These are phyloP conservation scores for Ogataea minuta DNA, from an alignment of 805 yeast species.

Conservation along the genomic window DNA sequence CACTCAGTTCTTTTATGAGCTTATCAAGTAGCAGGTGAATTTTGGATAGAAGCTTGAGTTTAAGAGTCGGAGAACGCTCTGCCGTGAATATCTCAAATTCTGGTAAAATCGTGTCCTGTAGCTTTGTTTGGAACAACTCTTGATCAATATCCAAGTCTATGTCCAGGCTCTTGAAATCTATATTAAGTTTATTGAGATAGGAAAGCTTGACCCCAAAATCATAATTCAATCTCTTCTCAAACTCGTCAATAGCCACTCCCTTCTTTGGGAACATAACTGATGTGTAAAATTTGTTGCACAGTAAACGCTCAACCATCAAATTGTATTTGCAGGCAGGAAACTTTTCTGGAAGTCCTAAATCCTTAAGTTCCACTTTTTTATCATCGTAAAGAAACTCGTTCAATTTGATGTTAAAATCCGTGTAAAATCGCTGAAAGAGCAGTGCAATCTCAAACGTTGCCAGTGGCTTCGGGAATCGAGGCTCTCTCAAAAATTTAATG, in stretches of 20 bases:
- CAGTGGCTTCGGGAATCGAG: slow-evolving; percentile 35
- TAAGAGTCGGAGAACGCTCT: slow-evolving; percentile 35
- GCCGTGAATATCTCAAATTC: slow-evolving; percentile 33
- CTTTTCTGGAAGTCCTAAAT: slow-evolving; percentile 18
- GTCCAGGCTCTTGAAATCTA: slow-evolving; percentile 30
- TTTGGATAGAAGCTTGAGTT: slow-evolving; percentile 31
- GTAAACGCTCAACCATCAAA: slow-evolving; percentile 30
- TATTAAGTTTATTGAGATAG: slow-evolving; percentile 24
- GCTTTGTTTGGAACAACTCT: slow-evolving; percentile 18
- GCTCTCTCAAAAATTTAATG: slow-evolving; percentile 33
- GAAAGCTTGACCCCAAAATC: slow-evolving; percentile 30
- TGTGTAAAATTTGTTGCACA: slow-evolving; percentile 35
- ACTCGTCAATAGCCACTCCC: slow-evolving; percentile 30
- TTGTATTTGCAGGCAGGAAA: slow-evolving; percentile 27
- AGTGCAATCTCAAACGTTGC: slow-evolving; percentile 36
- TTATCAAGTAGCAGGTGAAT: slow-evolving; percentile 31
- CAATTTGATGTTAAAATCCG: slow-evolving; percentile 26
- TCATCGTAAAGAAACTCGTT: slow-evolving; percentile 20
- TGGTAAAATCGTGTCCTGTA: slow-evolving; percentile 28
- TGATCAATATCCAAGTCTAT: slow-evolving; percentile 31
- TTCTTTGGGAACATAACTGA: slow-evolving; percentile 35
- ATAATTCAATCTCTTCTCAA: slow-evolving; percentile 27
- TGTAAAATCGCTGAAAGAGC: slow-evolving; percentile 35
- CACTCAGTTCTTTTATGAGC: slow-evolving; percentile 23
- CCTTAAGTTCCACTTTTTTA: slow-evolving; percentile 25